phyloP scores from a whole-genome alignment of 176 grass and related monocot species.

The Bromus sterilis region DNA sequence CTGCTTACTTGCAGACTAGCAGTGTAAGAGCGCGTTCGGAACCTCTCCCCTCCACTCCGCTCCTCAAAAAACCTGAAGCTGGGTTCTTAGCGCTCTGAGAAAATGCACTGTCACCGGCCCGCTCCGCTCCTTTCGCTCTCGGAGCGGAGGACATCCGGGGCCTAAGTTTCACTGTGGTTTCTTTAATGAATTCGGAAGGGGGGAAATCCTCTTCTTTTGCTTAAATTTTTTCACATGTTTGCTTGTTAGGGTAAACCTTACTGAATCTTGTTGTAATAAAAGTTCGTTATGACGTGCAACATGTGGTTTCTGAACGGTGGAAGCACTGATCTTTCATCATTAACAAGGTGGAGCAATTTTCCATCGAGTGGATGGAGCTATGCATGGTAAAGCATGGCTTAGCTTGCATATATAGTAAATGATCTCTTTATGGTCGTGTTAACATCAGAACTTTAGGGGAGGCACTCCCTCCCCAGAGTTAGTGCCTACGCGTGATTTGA shows the following conservation, averaged over 20 bases:
- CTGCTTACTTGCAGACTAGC: no score
- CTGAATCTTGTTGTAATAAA: conserved; percentile 23
- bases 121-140: no score
- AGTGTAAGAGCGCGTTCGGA: no score
- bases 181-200: no score
- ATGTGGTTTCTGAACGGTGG: conserved; percentile 11
- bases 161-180: no score
- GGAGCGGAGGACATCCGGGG: no score
- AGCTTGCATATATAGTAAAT: conserved; percentile 39
- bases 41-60: no score
- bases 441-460: conserved; percentile 22
- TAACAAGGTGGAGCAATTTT: conserved; percentile 46
- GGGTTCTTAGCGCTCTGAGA: no score
- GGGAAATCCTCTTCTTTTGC: no score
- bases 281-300: conserved; percentile 35
- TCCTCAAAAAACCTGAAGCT: no score
- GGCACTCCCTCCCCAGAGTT: conserved; percentile 2
- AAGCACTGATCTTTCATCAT: conserved; percentile 25
- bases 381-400: conserved; percentile 20
- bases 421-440: conserved; percentile 22
- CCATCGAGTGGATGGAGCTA: conserved; percentile 36
- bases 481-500: conserved; percentile 30
- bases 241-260: conserved; percentile 12
- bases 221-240: no score
- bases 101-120: no score